Base-by-base conservation (phyloP, 306 rosid species). In the Rosa lucieae region DNA sequence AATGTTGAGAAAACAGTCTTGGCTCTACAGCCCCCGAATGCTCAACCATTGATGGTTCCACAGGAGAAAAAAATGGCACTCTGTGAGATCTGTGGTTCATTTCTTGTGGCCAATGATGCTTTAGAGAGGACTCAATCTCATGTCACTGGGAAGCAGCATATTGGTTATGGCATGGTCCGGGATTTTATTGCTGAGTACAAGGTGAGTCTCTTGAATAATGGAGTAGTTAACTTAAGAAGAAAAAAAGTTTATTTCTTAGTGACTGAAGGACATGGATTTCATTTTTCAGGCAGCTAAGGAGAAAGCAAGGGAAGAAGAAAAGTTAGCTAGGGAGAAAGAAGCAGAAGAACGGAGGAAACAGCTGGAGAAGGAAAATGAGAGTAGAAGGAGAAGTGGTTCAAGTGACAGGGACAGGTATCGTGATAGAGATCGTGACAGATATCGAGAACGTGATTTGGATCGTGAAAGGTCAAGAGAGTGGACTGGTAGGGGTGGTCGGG, bases 21-120 rank as follows among this genome's bases (percentile, higher is more conserved):
- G 86, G 89, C 92, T n/a, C 87, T 84, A 63, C 97, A 87, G 75
- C 92, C 98, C 51, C 92, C 83, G 77, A 87, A 74, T 83, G 96
- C 89, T 62, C 93, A 92, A 82, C 89, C 90, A 71, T 76, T 90
- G 83, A 78, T 96, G 94, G 91, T 91, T 61, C 92, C 88, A 39
- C 99, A 93, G 82, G 99, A 96, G 87, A 96, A 96, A 88, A 96
- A 93, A 82, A 96, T 96, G 99, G 97, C 97, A 70, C 96, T 96
- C 10, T 96, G 99, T 80, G 99, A 96, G 88, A 89, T 87, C 23
- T 96, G 99, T 87, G 99, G 99, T 82, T 96, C 99, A 78, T 96
- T 96, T 88, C 99, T 96, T 61, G 91, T 96, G 62, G 99, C 97
- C 78, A 96, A 96, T 85, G 99, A 96, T 93, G 99, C 98, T 74